These are phyloP conservation scores for Tetradesmus lagerheimii DNA, from an alignment of 139 green algal genomes.

Conservation along the genomic window DNA sequence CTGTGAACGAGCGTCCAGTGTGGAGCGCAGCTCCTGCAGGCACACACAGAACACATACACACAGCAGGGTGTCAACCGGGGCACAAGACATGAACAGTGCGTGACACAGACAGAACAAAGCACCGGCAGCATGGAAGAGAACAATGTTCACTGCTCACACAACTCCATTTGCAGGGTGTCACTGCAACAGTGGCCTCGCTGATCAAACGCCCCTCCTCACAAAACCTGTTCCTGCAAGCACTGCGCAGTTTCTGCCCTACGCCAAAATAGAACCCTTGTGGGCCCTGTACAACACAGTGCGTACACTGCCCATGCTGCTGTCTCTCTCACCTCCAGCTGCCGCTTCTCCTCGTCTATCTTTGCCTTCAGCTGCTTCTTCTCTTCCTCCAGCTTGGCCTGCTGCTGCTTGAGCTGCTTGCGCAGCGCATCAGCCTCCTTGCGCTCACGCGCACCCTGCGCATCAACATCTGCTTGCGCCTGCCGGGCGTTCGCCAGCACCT, in stretches of 20 bases:
- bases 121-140: neutral
- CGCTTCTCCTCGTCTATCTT: neutral
- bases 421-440: neutral
- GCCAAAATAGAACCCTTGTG: no score
- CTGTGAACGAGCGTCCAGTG: neutral
- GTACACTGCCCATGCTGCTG: no score
- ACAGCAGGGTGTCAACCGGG: neutral
- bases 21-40: neutral
- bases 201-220: no score
- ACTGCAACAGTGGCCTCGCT: no score
- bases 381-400: neutral
- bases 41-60: neutral
- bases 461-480: neutral
- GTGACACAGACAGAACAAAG: neutral
- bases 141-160: neutral
- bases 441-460: neutral
- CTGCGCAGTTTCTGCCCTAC: no score
- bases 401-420: slow-evolving; percentile 1
- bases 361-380: slow-evolving; percentile 9
- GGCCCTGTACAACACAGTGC: no score
- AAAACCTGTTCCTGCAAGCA: no score
- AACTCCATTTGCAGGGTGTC: no score
- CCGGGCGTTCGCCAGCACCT: neutral
- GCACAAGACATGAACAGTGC: neutral
- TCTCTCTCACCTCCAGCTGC: neutral